These are phyloP conservation scores for Paracoccidioides brasiliensis DNA, from an alignment of 2,329 filamentous ascomycete genomes.

Conservation along the genomic window DNA sequence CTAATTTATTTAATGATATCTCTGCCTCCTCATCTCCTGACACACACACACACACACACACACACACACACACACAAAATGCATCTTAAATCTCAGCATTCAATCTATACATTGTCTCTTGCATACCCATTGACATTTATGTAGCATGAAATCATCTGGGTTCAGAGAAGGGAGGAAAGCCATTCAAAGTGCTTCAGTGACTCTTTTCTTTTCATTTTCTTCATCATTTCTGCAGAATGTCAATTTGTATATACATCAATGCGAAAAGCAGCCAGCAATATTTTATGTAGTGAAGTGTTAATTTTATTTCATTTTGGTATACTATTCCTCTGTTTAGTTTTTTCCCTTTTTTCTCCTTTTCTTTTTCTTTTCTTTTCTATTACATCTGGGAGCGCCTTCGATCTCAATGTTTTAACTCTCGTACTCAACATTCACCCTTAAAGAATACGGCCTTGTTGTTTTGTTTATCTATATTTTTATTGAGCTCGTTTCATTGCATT, in stretches of 20 bases:
- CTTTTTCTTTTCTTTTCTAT: background rate
- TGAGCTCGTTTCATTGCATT: too few relatives aligned
- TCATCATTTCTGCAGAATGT: background rate
- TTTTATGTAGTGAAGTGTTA: background rate
- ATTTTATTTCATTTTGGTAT: background rate
- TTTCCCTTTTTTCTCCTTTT: background rate
- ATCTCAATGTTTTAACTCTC: background rate
- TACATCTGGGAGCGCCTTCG: background rate
- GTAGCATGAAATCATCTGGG: background rate
- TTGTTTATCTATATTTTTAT: too few relatives aligned
- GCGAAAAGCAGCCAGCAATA: background rate
- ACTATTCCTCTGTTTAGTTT: too few relatives aligned
- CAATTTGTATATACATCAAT: background rate
- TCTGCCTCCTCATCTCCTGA: too few relatives aligned
- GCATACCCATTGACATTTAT: too few relatives aligned
- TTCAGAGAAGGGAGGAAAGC: background rate
- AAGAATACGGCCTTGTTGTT: too few relatives aligned
- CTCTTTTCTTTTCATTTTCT: background rate
- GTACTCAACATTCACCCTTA: too few relatives aligned
- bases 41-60: too few relatives aligned
- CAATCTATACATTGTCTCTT: background rate
- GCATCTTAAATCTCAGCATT: too few relatives aligned
- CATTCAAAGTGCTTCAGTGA: background rate
- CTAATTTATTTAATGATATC: too few relatives aligned
- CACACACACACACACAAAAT: too few relatives aligned